Conservation (phyloP, 2,329 filamentous ascomycete genomes). For the Ophiobolus disseminans region DNA sequence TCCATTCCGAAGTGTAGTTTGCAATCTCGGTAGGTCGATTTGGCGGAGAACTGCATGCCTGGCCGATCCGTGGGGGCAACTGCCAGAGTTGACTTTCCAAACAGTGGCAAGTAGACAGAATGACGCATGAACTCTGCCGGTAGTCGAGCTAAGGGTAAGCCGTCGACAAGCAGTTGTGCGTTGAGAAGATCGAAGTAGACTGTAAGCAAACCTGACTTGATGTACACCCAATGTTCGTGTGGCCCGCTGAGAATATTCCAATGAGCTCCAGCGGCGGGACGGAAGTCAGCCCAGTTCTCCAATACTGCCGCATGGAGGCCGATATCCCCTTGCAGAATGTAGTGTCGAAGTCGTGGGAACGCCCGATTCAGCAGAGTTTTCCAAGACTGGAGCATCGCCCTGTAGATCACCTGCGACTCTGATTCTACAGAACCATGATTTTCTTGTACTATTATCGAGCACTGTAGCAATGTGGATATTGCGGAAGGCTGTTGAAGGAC, state of each 20-base stretch:
- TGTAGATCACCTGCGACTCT: conserved; percentile 5
- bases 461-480: conserved; percentile 25
- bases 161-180: conserved; percentile 62
- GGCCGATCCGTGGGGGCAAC: conserved; percentile 51
- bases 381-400: conserved; percentile 23
- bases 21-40: conserved; percentile 21
- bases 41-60: conserved; percentile 54
- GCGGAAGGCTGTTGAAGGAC: conserved; percentile 33
- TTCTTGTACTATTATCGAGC: conserved; percentile 31
- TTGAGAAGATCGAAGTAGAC: conserved; percentile 59
- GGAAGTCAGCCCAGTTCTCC: conserved; percentile 29
- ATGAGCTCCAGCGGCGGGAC: not conserved
- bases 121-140: conserved; percentile 55
- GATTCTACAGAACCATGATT: conserved; percentile 8
- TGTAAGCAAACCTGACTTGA: conserved; percentile 11
- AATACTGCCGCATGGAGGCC: conserved; percentile 25
- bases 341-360: conserved; percentile 8
- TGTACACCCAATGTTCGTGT: conserved; percentile 45
- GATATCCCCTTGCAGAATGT: conserved; percentile 6
- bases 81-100: conserved; percentile 52
- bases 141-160: conserved; percentile 56
- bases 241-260: conserved; percentile 19
- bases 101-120: conserved; percentile 52
- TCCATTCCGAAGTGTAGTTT: conserved; percentile 49
- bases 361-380: conserved; percentile 23